Base-by-base conservation (phyloP, 139 green algal genomes). In the Spirogloea muscicola region DNA sequence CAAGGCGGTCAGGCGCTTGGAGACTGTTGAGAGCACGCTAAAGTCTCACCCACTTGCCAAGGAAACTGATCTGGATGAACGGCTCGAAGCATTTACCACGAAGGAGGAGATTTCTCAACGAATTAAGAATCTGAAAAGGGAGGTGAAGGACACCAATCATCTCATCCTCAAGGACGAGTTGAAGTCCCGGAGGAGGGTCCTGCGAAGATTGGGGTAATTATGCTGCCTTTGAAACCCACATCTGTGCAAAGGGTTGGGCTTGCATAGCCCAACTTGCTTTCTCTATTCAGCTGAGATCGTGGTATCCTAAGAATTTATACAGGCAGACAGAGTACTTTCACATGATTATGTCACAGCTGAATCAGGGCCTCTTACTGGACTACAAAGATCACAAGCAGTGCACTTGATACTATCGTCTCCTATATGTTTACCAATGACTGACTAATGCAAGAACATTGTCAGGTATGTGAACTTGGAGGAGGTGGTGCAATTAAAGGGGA, bases 181-280 rank as follows among this genome's bases (percentile, higher is more conserved):
- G 29, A 68, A 88, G 49, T 13, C 68, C 44, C 57, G 84, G 64
- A 68, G 44, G 33, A 29, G 60, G 2, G 90, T 98, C 66, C 86
- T 98, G 72, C 73, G 82, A 16, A 82, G 84, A 70, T 86, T 98
- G 55, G 89, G 90, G 10, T 88, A 94, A n/a, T n/a, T n/a, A n/a
- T n/a, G n/a, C n/a, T n/a, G n/a, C n/a, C n/a, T n/a, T n/a, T n/a
- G n/a, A n/a, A n/a, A n/a, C n/a, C n/a, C n/a, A n/a, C n/a, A n/a
- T n/a, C n/a, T n/a, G n/a, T n/a, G n/a, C n/a, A n/a, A n/a, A n/a
- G n/a, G n/a, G n/a, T n/a, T n/a, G n/a, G n/a, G n/a, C n/a, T n/a
- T n/a, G n/a, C n/a, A n/a, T n/a, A n/a, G n/a, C n/a, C n/a, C n/a
- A n/a, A n/a, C n/a, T n/a, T n/a, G n/a, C n/a, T n/a, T n/a, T n/a